Conservation (phyloP, 257 asterid species). For the Linderniella brevidens region DNA sequence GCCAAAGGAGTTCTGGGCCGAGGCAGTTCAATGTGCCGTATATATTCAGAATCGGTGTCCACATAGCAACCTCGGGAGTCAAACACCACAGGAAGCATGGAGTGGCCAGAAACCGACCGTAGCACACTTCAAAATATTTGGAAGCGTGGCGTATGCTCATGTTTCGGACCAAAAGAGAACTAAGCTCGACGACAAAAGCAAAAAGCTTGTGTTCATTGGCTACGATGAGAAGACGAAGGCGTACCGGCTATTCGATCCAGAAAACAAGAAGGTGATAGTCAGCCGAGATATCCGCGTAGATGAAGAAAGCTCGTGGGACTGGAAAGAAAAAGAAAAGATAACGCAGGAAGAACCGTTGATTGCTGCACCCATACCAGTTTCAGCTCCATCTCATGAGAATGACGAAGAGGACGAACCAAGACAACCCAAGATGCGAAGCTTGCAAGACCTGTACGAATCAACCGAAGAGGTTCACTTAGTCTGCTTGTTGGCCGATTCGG, state of each 20-base stretch:
- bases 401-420: background rate
- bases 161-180: background rate
- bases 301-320: background rate
- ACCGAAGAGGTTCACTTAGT: background rate
- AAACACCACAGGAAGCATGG: slow-evolving; percentile 2
- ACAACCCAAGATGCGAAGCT: background rate
- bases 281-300: no score
- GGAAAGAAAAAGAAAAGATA: background rate
- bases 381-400: background rate
- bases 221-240: no score
- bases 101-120: background rate
- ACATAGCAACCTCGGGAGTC: background rate
- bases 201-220: no score
- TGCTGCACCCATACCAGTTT: no score
- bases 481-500: background rate
- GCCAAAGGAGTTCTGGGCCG: background rate
- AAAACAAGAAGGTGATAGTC: background rate
- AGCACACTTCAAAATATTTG: background rate
- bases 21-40: background rate
- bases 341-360: background rate
- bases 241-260: no score
- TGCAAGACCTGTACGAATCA: background rate
- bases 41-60: background rate
- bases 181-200: no score
- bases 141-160: background rate